A percentile compares a stretch with the other conserved stretches of the same genome.
Conservation (phyloP, 2,329 filamentous ascomycete species). For the Graphilbum fragrans region DNA sequence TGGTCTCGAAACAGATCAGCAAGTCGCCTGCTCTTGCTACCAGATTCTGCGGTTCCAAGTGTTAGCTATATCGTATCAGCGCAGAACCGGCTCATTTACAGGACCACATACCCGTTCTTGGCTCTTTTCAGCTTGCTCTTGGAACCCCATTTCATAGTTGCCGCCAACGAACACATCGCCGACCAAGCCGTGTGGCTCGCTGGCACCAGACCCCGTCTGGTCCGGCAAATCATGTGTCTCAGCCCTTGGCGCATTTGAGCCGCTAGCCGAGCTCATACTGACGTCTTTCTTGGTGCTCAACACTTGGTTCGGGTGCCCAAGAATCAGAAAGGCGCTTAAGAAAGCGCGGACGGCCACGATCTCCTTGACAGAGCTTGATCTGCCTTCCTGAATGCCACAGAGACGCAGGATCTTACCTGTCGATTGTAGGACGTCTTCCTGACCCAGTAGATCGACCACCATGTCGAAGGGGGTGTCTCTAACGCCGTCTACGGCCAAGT, state of each 20-base stretch:
- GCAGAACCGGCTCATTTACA: conserved; percentile 8
- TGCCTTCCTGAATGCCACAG: conserved; percentile 57
- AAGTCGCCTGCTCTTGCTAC: conserved; percentile 68
- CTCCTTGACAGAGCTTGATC: conserved; percentile 49
- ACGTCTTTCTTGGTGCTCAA: conserved; percentile 55
- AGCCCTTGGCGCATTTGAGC: too few species aligned
- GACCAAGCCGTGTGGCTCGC: too few species aligned
- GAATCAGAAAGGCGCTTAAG: conserved; percentile 66
- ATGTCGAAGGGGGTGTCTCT: conserved; percentile 60
- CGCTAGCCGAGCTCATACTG: background rate
- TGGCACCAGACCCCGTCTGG: too few species aligned
- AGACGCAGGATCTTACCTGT: conserved; percentile 58
- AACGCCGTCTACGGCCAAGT: conserved; percentile 59
- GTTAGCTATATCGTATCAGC: too few species aligned
- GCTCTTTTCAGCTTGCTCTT: too few species aligned
- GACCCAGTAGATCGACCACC: conserved; percentile 56
- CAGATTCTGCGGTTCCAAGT: conserved; percentile 59
- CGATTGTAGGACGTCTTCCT: conserved; percentile 51
- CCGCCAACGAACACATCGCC: too few species aligned
- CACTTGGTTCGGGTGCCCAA: conserved; percentile 68
- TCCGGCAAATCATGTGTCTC: too few species aligned
- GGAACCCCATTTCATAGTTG: too few species aligned
- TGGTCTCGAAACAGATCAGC: conserved; percentile 65
- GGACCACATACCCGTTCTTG: too few species aligned
- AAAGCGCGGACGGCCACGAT: conserved; percentile 65